Evolutionary conservation across 1,284 basidiomycete species (phyloP).

Genomic region (Meira nashicola): DNA sequence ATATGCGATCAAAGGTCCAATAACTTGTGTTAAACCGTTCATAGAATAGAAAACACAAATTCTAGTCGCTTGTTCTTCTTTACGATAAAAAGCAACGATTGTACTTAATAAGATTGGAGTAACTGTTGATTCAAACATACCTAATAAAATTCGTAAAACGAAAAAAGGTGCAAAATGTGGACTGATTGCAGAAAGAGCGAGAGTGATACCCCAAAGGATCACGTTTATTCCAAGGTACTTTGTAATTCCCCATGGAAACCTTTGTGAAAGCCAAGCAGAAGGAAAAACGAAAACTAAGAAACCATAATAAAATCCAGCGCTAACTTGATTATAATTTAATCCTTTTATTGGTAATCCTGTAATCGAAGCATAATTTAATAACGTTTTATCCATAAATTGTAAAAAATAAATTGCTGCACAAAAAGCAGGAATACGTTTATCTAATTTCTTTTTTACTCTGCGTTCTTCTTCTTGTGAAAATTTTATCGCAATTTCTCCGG

Average conservation of each 20-base stretch:
- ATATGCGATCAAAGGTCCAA: slow-evolving; percentile 67
- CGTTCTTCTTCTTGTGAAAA: slow-evolving; percentile 8
- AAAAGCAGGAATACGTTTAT: slow-evolving; percentile 10
- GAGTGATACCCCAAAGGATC: slow-evolving; percentile 61
- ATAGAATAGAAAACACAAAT: slow-evolving; percentile 47
- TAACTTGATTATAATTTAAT: slow-evolving; percentile 13
- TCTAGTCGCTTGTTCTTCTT: slow-evolving; percentile 64
- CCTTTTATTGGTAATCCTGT: slow-evolving; percentile 18
- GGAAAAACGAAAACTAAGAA: slow-evolving; percentile 62
- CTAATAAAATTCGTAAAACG: slow-evolving; percentile 62
- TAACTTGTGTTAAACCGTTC: slow-evolving; percentile 63
- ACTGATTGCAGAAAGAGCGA: slow-evolving; percentile 63
- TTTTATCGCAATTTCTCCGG: slow-evolving; percentile 12
- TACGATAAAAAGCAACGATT: slow-evolving; percentile 68
- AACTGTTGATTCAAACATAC: slow-evolving; percentile 58
- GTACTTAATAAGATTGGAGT: slow-evolving; percentile 64
- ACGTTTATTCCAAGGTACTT: slow-evolving; percentile 64
- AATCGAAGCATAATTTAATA: slow-evolving; percentile 15
- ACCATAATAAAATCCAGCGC: slow-evolving; percentile 61
- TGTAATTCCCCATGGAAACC: slow-evolving; percentile 52
- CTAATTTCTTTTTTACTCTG: slow-evolving; percentile 8
- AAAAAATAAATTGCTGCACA: slow-evolving; percentile 14
- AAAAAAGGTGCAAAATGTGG: slow-evolving; percentile 64
- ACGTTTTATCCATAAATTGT: slow-evolving; percentile 16
- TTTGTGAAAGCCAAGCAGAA: slow-evolving; percentile 65